A percentile compares a stretch with the other conserved stretches of the same genome.
Evolutionary conservation across 2,329 filamentous ascomycete genomes (phyloP).

Genomic region (Cladophialophora carrionii): DNA sequence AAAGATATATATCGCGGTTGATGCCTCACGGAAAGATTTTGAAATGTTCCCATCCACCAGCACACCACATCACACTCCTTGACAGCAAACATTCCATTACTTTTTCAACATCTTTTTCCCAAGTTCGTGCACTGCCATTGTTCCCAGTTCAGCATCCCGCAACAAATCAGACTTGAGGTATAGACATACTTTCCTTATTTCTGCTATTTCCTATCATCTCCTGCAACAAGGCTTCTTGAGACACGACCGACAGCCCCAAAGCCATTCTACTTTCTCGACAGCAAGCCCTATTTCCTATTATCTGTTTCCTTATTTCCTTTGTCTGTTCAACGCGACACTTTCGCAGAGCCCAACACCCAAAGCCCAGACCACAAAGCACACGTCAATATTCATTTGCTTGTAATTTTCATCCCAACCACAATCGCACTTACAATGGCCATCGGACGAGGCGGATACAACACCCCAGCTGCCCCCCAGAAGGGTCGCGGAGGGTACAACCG

Average conservation of each 20-base stretch:
- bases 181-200: conserved; percentile 29
- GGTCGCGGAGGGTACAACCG: conserved; percentile 48
- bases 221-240: conserved; percentile 14
- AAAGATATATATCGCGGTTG: conserved; percentile 25
- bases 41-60: conserved; percentile 3
- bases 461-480: conserved; percentile 35
- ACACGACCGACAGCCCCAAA: conserved; percentile 7
- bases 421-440: conserved; percentile 34
- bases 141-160: conserved; percentile 14
- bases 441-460: conserved; percentile 43
- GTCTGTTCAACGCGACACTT: conserved; percentile 21
- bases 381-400: conserved; percentile 28
- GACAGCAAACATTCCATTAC: conserved; percentile 5
- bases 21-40: conserved; percentile 15
- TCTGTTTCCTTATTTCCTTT: conserved; percentile 30
- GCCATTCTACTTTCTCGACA: neutral
- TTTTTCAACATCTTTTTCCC: conserved; percentile 19
- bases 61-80: conserved; percentile 21
- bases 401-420: conserved; percentile 21
- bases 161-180: conserved; percentile 24
- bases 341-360: conserved; percentile 26
- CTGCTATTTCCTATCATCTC: conserved; percentile 18
- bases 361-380: conserved; percentile 11
- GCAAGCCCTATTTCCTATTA: conserved; percentile 10
- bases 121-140: conserved; percentile 21